Evolutionary conservation across 163 green algal genomes (phyloP), one percentile per base, ranked within the genome.

Genomic region (Chlorella variabilis): DNA sequence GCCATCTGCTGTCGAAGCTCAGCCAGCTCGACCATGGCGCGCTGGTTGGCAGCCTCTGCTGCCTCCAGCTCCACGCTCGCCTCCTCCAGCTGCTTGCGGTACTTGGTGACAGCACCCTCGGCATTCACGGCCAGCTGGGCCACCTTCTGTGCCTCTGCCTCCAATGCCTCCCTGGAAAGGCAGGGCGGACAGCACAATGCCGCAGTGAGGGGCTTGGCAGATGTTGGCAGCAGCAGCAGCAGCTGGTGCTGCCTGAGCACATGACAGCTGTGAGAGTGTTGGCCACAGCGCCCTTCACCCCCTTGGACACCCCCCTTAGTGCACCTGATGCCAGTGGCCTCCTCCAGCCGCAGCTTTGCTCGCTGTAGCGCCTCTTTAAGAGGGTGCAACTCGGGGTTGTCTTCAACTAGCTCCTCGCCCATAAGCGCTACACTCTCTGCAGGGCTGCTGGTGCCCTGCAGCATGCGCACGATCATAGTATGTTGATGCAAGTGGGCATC

Each of bases 111-210:
- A 20, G 39, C 31, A 1, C 54, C 69, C 76, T 89, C 76, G 21
- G 89, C 89, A 27, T 92, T 88, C 63, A 93, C 88, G 1, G 87
- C 85, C 45, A 92, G 83, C 84, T 92, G 78, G 13, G 87, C 89
- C 54, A 93, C 86, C 66, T 87, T 80, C 76, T 93, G 88, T 17
- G 89, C 89, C 84, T 93, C 82, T 70, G 78, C 75, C 41, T 81
- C 75, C 39, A 81, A 45, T 8, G 75, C 75, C 41, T 81, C 75
- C 18, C 75, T 67, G 34, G n/a, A 49, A 0, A 25, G 27, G 59
- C 4, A 41, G 29, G 29, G 6, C 5, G n/a, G 59, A 39, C 4
- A 15, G 59, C 29, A 38, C 9, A 31, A 25, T 39, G n/a, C 15
- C 11, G 59, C 9, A 21, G 6, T 9, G 27, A 39, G 27, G n/a